Conservation (phyloP, 148 eudicot species). For the Rhododendron ovatum region DNA sequence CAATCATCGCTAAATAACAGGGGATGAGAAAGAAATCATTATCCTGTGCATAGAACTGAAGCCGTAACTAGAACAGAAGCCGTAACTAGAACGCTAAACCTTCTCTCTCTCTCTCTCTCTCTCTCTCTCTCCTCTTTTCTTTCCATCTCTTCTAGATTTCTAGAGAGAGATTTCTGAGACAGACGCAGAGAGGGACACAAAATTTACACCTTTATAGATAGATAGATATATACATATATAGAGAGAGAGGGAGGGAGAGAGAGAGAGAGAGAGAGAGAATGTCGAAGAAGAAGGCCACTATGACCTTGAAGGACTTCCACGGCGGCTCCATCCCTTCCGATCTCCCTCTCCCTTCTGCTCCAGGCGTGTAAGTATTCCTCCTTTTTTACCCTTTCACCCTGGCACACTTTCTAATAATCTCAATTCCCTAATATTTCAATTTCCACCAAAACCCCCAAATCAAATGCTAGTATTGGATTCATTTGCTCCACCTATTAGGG, state of each 20-base stretch:
- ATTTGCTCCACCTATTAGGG: neutral
- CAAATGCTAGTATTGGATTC: neutral
- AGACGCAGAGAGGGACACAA: neutral
- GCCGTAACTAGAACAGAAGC: conserved; percentile 3
- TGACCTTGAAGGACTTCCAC: conserved; percentile 95
- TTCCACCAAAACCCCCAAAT: neutral
- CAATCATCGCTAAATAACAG: neutral
- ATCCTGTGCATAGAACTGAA: neutral
- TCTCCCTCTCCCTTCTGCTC: conserved; percentile 92
- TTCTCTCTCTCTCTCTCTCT: neutral
- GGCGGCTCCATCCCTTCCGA: conserved; percentile 98
- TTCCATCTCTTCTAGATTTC: neutral
- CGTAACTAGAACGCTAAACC: neutral
- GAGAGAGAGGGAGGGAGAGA: neutral
- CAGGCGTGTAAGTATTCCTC: conserved; percentile 68
- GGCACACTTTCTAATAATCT: neutral
- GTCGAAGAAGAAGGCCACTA: conserved; percentile 86
- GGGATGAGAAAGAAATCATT: neutral
- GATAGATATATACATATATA: neutral
- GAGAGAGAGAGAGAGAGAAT: conserved; percentile 22
- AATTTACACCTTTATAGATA: neutral
- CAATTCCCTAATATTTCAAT: neutral
- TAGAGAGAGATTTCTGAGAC: neutral
- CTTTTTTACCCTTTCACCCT: conserved; percentile 1
- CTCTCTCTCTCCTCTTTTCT: neutral